phyloP scores from a whole-genome alignment of 139 green algal species.

The Coccomyxa sp. region DNA sequence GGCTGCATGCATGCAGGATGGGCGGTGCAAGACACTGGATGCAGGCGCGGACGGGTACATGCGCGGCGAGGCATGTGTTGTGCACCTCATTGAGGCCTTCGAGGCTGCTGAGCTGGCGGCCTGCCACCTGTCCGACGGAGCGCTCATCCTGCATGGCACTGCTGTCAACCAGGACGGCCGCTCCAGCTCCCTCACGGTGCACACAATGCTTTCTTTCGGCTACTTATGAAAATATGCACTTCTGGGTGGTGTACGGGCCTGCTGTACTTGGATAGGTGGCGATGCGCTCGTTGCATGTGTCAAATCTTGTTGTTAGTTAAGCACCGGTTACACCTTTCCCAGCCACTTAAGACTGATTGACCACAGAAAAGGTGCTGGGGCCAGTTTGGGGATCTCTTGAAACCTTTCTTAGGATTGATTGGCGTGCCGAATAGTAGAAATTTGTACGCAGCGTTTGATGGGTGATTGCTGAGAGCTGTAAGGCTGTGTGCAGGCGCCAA shows the following conservation, averaged over 20 bases:
- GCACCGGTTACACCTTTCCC: too few relatives aligned
- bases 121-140: neutral
- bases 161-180: constrained; percentile 87
- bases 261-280: neutral
- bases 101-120: neutral
- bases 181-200: constrained; percentile 70
- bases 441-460: too few relatives aligned
- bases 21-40: constrained; percentile 82
- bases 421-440: too few relatives aligned
- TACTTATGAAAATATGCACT: neutral
- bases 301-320: too few relatives aligned
- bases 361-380: too few relatives aligned
- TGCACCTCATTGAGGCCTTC: constrained; percentile 21
- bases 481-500: constrained; percentile 51
- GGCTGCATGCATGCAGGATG: constrained; percentile 35
- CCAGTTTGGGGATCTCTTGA: too few relatives aligned
- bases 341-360: too few relatives aligned
- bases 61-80: constrained; percentile 57
- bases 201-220: constrained; percentile 7
- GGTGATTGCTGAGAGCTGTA: neutral
- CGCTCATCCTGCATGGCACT: constrained; percentile 44
- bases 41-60: constrained; percentile 76
- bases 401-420: too few relatives aligned
- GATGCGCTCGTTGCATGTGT: neutral
- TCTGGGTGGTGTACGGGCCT: too few relatives aligned